A percentile compares a stretch with the other conserved stretches of the same genome.
phyloP scores from a whole-genome alignment of 805 yeast genomes.

The Ogataea chonburiensis region DNA sequence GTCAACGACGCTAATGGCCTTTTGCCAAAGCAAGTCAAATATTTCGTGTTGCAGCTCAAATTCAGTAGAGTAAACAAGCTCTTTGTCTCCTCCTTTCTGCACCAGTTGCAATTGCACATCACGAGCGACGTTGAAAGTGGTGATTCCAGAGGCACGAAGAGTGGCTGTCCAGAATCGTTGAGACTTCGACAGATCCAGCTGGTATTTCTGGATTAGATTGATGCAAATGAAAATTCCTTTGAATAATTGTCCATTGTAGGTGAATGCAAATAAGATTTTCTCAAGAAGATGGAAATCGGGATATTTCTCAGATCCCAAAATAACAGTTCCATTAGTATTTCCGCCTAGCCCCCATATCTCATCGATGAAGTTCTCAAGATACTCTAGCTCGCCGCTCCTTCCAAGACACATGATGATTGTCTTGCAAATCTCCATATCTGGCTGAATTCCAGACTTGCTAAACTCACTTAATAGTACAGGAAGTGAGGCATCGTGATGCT shows the following conservation, averaged over 20 bases:
- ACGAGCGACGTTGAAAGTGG: constrained; percentile 22
- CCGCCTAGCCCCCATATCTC: constrained; percentile 30
- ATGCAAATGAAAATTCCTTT: constrained; percentile 30
- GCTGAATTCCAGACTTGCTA: constrained; percentile 18
- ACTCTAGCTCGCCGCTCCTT: constrained; percentile 25
- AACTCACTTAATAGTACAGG: constrained; percentile 21
- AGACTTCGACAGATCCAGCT: constrained; percentile 20
- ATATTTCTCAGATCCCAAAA: constrained; percentile 17
- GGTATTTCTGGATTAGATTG: constrained; percentile 25
- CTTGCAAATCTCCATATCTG: constrained; percentile 24
- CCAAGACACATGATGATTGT: constrained; percentile 32
- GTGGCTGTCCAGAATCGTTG: constrained; percentile 29
- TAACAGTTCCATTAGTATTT: constrained; percentile 5
- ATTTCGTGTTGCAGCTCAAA: constrained; percentile 22
- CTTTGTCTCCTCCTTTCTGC: constrained; percentile 14
- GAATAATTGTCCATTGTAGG: constrained; percentile 29
- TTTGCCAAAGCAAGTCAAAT: constrained; percentile 28
- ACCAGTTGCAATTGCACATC: constrained; percentile 21
- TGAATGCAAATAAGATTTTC: constrained; percentile 31
- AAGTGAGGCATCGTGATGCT: constrained; percentile 15
- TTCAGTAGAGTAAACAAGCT: constrained; percentile 7
- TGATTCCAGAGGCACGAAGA: constrained; percentile 27
- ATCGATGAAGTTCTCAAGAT: constrained; percentile 26
- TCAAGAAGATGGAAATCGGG: constrained; percentile 29
- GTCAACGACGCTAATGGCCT: constrained; percentile 14